Evolutionary conservation across 805 yeast genomes (phyloP).

Genomic region (Metschnikowia lochheadii): DNA sequence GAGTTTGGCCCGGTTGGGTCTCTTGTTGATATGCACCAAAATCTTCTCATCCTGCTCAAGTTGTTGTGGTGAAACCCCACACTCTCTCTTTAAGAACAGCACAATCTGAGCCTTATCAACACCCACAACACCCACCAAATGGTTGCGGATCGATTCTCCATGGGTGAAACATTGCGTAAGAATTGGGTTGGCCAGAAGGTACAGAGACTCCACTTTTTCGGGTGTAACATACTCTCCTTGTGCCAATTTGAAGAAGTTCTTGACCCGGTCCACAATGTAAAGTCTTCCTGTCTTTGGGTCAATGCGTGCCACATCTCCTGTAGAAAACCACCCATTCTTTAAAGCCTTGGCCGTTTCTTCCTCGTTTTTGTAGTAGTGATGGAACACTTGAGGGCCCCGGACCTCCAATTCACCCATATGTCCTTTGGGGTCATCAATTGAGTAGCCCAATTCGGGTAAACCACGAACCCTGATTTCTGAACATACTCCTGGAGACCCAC

Average conservation of each 20-base stretch:
- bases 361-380: slow-evolving; percentile 51
- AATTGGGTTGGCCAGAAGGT: slow-evolving; percentile 28
- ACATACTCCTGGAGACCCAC: slow-evolving; percentile 57
- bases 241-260: slow-evolving; percentile 66
- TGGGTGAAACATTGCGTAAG: slow-evolving; percentile 17
- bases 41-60: slow-evolving; percentile 17
- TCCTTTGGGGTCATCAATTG: slow-evolving; percentile 18
- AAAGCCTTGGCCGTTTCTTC: slow-evolving; percentile 52
- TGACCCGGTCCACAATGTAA: slow-evolving; percentile 61
- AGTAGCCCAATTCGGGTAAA: slow-evolving; percentile 58
- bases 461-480: slow-evolving; percentile 54
- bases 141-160: slow-evolving; percentile 16
- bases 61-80: slow-evolving; percentile 7
- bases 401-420: slow-evolving; percentile 57
- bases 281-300: slow-evolving; percentile 44
- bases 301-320: slow-evolving; percentile 46
- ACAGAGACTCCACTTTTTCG: slow-evolving; percentile 66
- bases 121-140: slow-evolving; percentile 19
- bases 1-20: slow-evolving; percentile 14
- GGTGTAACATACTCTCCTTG: slow-evolving; percentile 65
- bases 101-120: slow-evolving; percentile 18
- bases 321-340: slow-evolving; percentile 50
- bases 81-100: slow-evolving; percentile 15
- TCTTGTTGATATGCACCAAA: slow-evolving; percentile 16
- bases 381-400: slow-evolving; percentile 62